phyloP scores from a whole-genome alignment of 495 filamentous ascomycete genomes.

The Ramalina intermedia region DNA sequence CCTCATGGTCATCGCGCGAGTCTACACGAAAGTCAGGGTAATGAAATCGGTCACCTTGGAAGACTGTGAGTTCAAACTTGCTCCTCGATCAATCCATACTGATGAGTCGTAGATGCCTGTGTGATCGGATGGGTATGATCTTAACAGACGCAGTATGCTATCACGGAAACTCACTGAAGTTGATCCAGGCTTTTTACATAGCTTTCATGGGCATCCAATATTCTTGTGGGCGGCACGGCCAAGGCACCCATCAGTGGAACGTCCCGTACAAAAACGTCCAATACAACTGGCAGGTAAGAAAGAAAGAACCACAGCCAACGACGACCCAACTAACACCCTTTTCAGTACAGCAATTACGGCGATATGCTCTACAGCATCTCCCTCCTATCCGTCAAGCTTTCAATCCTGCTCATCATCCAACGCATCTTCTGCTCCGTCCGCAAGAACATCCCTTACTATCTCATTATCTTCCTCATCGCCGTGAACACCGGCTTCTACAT shows the following conservation, averaged over 20 bases:
- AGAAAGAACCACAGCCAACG: not conserved
- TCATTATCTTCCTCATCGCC: constrained; percentile 5
- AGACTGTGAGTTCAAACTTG: constrained; percentile 7
- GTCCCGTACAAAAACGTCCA: not conserved
- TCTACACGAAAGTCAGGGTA: constrained; percentile 9
- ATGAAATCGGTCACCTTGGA: constrained; percentile 7
- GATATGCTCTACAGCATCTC: constrained; percentile 5
- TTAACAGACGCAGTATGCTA: not conserved
- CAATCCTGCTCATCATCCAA: constrained; percentile 11
- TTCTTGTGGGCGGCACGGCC: not conserved
- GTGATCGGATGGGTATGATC: not conserved
- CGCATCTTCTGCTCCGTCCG: constrained; percentile 7
- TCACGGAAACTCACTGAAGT: not conserved
- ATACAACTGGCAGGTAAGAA: not conserved
- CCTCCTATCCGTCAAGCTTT: not conserved
- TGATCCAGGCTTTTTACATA: not conserved
- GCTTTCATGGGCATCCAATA: constrained; percentile 4
- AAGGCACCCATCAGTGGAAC: constrained; percentile 13
- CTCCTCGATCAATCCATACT: not conserved
- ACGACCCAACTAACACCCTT: not conserved
- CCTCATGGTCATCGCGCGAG: not conserved
- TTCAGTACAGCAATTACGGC: constrained; percentile 2
- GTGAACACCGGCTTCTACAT: not conserved
- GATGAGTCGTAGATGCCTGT: not conserved
- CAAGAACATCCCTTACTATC: not conserved